Percentiles rank a stretch among this genome's conserved stretches.
These are phyloP conservation scores for Apophysomyces ossiformis DNA, from an alignment of 371 early-diverging fungal species.

Conservation along the genomic window DNA sequence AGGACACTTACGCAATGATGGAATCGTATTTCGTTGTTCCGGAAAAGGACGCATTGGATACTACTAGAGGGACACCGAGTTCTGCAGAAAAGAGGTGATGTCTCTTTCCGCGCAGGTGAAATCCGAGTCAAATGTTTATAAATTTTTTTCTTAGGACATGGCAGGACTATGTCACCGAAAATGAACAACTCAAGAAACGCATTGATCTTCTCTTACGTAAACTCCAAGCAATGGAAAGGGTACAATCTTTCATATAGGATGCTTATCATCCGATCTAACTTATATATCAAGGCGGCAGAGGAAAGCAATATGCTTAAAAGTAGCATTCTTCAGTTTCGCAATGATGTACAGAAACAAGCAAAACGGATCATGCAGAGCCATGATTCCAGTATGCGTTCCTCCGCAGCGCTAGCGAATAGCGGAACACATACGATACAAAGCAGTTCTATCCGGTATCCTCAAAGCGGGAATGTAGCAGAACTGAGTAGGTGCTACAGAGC, in stretches of 20 bases:
- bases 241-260: conserved; percentile 15
- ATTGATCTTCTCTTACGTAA: conserved; percentile 64
- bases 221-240: conserved; percentile 72
- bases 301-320: conserved; percentile 78
- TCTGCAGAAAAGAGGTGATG: background rate
- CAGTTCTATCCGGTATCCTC: background rate
- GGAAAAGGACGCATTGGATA: background rate
- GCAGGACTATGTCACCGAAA: conserved; percentile 73
- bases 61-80: background rate
- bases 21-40: conserved; percentile 68
- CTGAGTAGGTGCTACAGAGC: conserved; percentile 13
- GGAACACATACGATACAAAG: conserved; percentile 11
- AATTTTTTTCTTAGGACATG: conserved; percentile 38
- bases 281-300: conserved; percentile 55
- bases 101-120: background rate
- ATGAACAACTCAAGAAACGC: conserved; percentile 67
- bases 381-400: conserved; percentile 33
- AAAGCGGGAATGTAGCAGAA: conserved; percentile 21
- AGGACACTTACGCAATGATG: conserved; percentile 43
- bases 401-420: conserved; percentile 13
- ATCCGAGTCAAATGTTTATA: background rate
- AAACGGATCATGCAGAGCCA: conserved; percentile 49
- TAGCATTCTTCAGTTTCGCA: conserved; percentile 78
- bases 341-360: conserved; percentile 77
- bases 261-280: background rate